phyloP scores from a whole-genome alignment of 2,329 filamentous ascomycete species.

The Pestalotiopsis sp. region DNA sequence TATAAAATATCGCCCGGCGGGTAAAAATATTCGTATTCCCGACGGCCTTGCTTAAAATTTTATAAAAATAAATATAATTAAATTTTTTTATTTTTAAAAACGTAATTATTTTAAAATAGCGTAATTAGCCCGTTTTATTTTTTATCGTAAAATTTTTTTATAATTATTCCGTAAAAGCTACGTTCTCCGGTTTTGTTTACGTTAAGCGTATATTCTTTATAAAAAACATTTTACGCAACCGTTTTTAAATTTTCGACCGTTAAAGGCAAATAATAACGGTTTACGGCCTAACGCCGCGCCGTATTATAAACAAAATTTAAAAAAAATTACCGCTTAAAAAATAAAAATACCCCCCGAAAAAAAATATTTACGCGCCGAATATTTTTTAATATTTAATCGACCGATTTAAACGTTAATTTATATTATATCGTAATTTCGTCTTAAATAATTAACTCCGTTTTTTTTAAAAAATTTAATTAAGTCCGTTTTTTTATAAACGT shows the following conservation, averaged over 20 bases:
- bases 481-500: not conserved
- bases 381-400: not conserved
- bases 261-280: not conserved
- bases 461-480: slow-evolving; percentile 5
- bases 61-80: not conserved
- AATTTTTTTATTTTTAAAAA: slow-evolving; percentile 1
- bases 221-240: not conserved
- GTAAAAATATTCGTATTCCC: not conserved
- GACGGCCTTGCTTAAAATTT: not conserved
- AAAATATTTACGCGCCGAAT: not conserved
- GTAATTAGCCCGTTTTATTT: not conserved
- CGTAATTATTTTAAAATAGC: not conserved
- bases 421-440: not conserved
- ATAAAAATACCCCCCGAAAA: not conserved
- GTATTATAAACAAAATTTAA: not conserved
- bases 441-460: not conserved
- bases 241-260: not conserved
- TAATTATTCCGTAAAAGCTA: not conserved
- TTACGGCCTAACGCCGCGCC: too few relatives aligned
- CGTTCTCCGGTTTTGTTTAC: too few relatives aligned
- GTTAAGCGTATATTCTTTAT: slow-evolving; percentile 1
- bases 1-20: not conserved
- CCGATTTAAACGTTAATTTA: not conserved
- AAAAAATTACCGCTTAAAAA: not conserved
- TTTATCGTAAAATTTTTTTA: slow-evolving; percentile 1